These are phyloP conservation scores for Tausonia pullulans DNA, from an alignment of 1,284 basidiomycete species.

Conservation along the genomic window DNA sequence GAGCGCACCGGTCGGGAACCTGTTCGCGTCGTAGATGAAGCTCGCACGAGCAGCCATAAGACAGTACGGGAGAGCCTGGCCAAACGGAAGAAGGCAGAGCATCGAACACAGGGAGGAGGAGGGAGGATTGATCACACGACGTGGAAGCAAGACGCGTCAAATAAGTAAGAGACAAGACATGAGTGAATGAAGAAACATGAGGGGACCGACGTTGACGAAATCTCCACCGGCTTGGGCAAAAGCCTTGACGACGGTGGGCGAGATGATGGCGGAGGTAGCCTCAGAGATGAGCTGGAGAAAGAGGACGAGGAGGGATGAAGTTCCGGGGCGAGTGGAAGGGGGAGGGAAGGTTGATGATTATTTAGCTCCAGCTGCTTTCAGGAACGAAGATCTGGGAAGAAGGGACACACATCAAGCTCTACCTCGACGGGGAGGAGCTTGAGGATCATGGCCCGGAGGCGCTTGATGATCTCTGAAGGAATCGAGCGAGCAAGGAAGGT, in stretches of 20 bases:
- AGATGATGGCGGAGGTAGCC: conserved; percentile 34
- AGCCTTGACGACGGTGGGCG: conserved; percentile 36
- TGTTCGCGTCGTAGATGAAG: conserved; percentile 42
- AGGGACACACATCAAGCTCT: conserved; percentile 36
- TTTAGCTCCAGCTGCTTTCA: not conserved
- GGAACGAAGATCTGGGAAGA: not conserved
- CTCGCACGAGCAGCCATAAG: conserved; percentile 66
- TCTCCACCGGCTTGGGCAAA: conserved; percentile 40
- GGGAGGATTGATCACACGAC: conserved; percentile 5
- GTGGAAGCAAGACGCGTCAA: too few species aligned
- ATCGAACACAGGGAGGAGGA: conserved; percentile 31
- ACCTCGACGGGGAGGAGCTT: conserved; percentile 73
- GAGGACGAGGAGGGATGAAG: conserved; percentile 15
- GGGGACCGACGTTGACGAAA: conserved; percentile 60
- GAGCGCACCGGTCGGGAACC: not conserved
- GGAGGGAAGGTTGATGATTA: not conserved
- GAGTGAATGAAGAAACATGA: not conserved
- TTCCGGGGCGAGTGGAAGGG: not conserved
- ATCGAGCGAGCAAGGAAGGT: too few species aligned
- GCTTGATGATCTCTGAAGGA: conserved; percentile 47
- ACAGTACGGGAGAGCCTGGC: conserved; percentile 39
- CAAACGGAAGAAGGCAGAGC: conserved; percentile 37
- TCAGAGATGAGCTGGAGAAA: conserved; percentile 20
- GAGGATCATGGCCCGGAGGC: conserved; percentile 64
- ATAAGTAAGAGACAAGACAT: conserved; percentile 20